A percentile compares a stretch with the other conserved stretches of the same genome.
phyloP scores from a whole-genome alignment of 2,329 filamentous ascomycete species.

The Botrytis pseudocinerea region DNA sequence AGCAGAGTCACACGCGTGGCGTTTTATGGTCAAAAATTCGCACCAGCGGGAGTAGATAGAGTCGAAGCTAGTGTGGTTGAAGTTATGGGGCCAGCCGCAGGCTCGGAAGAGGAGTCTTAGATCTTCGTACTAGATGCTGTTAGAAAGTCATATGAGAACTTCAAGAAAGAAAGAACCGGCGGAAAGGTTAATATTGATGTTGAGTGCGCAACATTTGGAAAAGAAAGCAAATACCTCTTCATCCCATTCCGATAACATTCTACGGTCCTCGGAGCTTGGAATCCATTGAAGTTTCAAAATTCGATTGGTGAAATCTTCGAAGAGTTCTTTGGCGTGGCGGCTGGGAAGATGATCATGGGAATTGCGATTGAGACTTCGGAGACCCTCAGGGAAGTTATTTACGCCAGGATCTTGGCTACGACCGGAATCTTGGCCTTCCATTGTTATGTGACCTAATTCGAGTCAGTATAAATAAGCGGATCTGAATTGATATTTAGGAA shows the following conservation, averaged over 20 bases:
- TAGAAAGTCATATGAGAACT: neutral
- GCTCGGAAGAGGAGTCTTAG: slow-evolving; percentile 3
- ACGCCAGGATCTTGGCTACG: neutral
- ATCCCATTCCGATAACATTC: neutral
- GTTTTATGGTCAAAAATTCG: neutral
- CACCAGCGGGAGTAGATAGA: neutral
- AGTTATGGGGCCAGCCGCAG: slow-evolving; percentile 12
- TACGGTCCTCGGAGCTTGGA: neutral
- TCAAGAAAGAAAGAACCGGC: neutral
- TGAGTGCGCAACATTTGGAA: neutral
- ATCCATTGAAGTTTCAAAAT: slow-evolving; percentile 28
- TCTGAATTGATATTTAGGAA: neutral
- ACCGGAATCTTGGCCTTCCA: neutral
- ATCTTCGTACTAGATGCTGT: neutral
- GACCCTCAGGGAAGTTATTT: too few relatives aligned
- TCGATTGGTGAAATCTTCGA: slow-evolving; percentile 23
- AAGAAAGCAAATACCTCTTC: neutral
- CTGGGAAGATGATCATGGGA: slow-evolving; percentile 18
- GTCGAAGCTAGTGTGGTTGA: slow-evolving; percentile 1
- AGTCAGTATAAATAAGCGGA: neutral
- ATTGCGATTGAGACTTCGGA: neutral
- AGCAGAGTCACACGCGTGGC: neutral
- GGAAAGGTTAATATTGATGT: neutral
- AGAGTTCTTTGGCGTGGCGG: slow-evolving; percentile 20
- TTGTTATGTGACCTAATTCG: slow-evolving; percentile 9